Evolutionary conservation across 768 basidiomycete species (phyloP), one percentile per base, ranked within the genome.

Genomic region (Russula brevipes): DNA sequence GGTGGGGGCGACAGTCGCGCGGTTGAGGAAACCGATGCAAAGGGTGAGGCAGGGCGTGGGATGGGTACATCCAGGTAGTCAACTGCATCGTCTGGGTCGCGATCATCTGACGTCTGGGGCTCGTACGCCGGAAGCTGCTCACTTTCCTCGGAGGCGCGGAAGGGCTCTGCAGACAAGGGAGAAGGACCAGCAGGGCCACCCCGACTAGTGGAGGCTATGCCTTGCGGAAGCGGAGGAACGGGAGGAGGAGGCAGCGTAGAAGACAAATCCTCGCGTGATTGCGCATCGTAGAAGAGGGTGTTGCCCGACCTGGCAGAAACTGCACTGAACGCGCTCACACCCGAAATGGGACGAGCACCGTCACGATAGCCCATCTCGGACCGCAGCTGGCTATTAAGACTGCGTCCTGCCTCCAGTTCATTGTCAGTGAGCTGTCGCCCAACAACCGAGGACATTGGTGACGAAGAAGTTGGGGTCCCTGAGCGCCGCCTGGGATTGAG

Each of bases 271-370:
- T 78, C 72, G 10, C 74, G 73, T 0, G 85, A 85, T 4, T 72
- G 61, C 0, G 87, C 87, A 68, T 88, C 87, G 64, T 84, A 83
- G 66, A 84, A 89, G 3, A 85, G 68, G 0, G 85, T 87, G 36
- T 75, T 79, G 4, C 81, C 85, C 1, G 82, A 83, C 14, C 60
- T 65, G 5, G 50, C 64, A 31, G 67, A 69, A 38, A 59, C 71
- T 7, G 70, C 79, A 57, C 86, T 88, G 61, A 73, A 76, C 19
- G 75, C 77, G 59, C 87, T 89, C 44, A 82, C 74, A 52, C 76
- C 76, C 0, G 88, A 89, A 36, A 81, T 71, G 0, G 88, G 88
- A 4, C 88, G 80, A 4, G 73, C 71, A 7, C 77, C 79, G 6
- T 66, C 57, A 38, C 65, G 60, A 59, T 57, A 52, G 8, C 66